Conservation (phyloP, 169 alveolate genomes). For the Eimeria praecox region DNA sequence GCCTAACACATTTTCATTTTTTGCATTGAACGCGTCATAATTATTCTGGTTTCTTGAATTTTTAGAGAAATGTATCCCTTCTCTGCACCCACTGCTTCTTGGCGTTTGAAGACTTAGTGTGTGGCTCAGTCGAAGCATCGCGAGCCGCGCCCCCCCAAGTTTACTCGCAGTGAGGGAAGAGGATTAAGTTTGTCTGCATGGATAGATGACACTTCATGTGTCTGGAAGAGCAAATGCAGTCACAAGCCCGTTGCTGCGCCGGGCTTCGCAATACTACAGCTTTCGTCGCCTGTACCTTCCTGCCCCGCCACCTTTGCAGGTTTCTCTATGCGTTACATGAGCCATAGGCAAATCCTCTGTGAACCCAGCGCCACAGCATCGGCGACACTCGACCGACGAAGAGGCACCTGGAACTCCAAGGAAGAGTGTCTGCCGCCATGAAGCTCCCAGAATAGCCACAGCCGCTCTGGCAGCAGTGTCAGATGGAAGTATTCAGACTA, state of each 20-base stretch:
- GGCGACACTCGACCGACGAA: not conserved
- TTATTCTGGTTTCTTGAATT: not conserved
- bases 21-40: not conserved
- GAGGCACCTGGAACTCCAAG: not conserved
- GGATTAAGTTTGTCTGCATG: not conserved
- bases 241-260: not conserved
- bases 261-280: not conserved
- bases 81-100: not conserved
- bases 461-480: not conserved
- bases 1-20: not conserved
- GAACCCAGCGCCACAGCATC: not conserved
- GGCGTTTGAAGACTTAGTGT: not conserved
- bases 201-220: not conserved
- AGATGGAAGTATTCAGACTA: not conserved
- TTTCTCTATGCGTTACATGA: not conserved
- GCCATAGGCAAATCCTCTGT: not conserved
- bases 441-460: not conserved
- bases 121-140: slow-evolving; percentile 15
- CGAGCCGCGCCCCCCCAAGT: not conserved
- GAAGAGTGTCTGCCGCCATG: not conserved
- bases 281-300: not conserved
- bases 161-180: not conserved
- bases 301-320: too few species aligned
- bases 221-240: not conserved
- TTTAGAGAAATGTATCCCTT: not conserved